phyloP scores from a whole-genome alignment of 106 monocot species.

The Dendrobium officinale region DNA sequence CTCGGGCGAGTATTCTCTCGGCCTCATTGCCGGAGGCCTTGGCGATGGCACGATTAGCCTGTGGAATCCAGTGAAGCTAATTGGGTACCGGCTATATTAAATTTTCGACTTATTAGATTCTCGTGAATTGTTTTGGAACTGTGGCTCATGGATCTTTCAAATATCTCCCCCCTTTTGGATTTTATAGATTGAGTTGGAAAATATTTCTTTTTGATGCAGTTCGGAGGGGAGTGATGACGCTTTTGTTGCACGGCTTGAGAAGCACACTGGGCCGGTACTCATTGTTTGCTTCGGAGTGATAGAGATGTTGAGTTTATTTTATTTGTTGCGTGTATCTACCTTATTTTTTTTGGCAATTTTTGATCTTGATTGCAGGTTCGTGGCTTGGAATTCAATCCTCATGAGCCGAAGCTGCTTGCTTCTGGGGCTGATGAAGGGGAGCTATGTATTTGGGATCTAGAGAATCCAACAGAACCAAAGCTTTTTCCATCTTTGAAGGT shows the following conservation, averaged over 20 bases:
- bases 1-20: constrained; percentile 51
- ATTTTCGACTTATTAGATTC: neutral
- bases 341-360: neutral
- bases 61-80: constrained; percentile 74
- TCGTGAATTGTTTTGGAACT: neutral
- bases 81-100: constrained; percentile 28
- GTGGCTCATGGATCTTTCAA: neutral
- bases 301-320: neutral
- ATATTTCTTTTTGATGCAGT: constrained; percentile 36
- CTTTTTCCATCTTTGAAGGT: constrained; percentile 82
- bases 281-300: neutral
- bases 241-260: constrained; percentile 65
- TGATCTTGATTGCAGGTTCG: constrained; percentile 50
- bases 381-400: constrained; percentile 75
- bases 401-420: constrained; percentile 72
- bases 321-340: neutral
- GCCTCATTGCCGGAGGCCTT: constrained; percentile 83
- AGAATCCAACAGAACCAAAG: constrained; percentile 59
- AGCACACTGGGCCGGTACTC: constrained; percentile 80
- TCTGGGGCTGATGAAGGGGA: constrained; percentile 97
- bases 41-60: constrained; percentile 66
- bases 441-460: constrained; percentile 90
- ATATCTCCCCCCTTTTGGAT: neutral
- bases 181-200: constrained; percentile 7
- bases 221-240: constrained; percentile 49